Evolutionary conservation across 805 yeast genomes (phyloP).

Genomic region (Hagleromyces aurorensis): DNA sequence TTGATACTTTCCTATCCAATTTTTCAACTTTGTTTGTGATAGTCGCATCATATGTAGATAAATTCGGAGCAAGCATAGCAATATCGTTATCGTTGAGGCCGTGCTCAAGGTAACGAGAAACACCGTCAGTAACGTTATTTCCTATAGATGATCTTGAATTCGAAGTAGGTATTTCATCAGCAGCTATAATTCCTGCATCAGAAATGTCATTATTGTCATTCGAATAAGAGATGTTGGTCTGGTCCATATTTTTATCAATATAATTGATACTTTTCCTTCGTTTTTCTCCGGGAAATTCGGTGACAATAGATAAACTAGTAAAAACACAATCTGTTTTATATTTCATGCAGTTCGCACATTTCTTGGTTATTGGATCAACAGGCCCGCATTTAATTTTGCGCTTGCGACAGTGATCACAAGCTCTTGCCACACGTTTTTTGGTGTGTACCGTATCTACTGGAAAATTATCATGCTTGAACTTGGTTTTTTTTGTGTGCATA

Average conservation of each 20-base stretch:
- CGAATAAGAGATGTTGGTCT: too few relatives aligned
- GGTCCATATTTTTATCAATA: too few relatives aligned
- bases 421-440: conserved; percentile 26
- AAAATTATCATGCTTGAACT: too few relatives aligned
- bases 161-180: background rate
- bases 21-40: conserved; percentile 12
- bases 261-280: too few relatives aligned
- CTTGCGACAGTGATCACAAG: conserved; percentile 30
- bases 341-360: conserved; percentile 26
- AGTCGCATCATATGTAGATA: too few relatives aligned
- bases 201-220: too few relatives aligned
- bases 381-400: conserved; percentile 28
- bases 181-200: background rate
- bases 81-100: too few relatives aligned
- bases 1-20: conserved; percentile 20
- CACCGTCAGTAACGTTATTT: background rate
- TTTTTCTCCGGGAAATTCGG: too few relatives aligned
- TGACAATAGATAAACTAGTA: conserved; percentile 11
- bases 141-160: background rate
- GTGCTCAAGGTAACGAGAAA: too few relatives aligned
- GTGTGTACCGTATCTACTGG: background rate
- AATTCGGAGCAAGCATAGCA: too few relatives aligned
- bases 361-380: conserved; percentile 14
- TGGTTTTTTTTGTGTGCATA: too few relatives aligned
- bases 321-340: conserved; percentile 22